These are phyloP conservation scores for Colletotrichum destructivum DNA, from an alignment of 2,329 filamentous ascomycete genomes.

Conservation along the genomic window DNA sequence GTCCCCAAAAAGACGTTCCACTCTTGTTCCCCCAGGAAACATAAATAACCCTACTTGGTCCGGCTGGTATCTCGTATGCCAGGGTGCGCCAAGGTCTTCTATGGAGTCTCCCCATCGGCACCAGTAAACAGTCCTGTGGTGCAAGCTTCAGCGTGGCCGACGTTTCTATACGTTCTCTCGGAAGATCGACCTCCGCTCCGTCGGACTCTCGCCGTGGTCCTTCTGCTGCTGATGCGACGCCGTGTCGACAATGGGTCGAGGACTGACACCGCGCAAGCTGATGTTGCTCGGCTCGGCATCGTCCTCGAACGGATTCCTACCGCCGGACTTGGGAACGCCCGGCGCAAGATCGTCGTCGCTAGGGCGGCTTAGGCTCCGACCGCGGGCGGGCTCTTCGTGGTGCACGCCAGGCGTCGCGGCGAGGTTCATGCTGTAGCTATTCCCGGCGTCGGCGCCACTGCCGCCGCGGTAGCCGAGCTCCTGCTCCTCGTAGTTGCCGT, in stretches of 20 bases:
- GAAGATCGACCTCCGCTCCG: constrained; percentile 79
- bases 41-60: background rate
- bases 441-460: constrained; percentile 55
- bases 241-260: constrained; percentile 75
- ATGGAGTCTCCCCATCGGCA: background rate
- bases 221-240: constrained; percentile 46
- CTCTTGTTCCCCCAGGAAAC: too few relatives aligned
- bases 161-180: constrained; percentile 73
- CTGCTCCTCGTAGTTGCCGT: constrained; percentile 82
- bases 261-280: constrained; percentile 80
- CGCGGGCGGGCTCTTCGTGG: constrained; percentile 47
- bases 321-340: constrained; percentile 54
- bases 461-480: constrained; percentile 71
- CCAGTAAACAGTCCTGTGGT: background rate
- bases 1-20: background rate
- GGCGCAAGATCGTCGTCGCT: constrained; percentile 50
- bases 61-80: background rate
- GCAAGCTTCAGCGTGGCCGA: background rate
- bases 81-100: background rate
- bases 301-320: constrained; percentile 80
- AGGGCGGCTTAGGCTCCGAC: constrained; percentile 36
- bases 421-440: constrained; percentile 66
- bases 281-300: constrained; percentile 74
- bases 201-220: constrained; percentile 70
- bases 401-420: constrained; percentile 54